phyloP scores from a whole-genome alignment of 2,329 filamentous ascomycete species.

The Geosmithia morbida region DNA sequence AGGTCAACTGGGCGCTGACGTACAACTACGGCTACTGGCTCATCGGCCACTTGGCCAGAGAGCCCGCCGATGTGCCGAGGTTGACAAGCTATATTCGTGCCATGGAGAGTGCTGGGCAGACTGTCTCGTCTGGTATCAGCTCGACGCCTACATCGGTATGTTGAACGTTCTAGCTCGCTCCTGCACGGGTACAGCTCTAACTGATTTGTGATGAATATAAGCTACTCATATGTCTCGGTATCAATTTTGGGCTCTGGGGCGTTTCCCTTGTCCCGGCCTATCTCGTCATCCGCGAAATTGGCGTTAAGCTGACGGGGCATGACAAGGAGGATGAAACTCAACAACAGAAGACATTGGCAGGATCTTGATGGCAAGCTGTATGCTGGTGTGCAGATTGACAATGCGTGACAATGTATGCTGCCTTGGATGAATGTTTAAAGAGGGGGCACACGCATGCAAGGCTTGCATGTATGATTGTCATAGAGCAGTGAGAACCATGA shows the following conservation, averaged over 20 bases:
- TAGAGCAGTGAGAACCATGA: too few species aligned
- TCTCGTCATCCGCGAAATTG: constrained; percentile 4
- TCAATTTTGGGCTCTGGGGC: constrained; percentile 7
- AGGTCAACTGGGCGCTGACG: constrained; percentile 6
- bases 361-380: background rate
- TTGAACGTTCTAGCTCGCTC: background rate
- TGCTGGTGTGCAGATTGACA: too few species aligned
- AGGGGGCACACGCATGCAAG: too few species aligned
- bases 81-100: constrained; percentile 7
- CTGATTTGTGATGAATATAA: background rate
- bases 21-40: constrained; percentile 5
- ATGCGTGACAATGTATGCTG: too few species aligned
- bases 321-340: background rate
- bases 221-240: constrained; percentile 4
- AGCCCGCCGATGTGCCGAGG: constrained; percentile 8
- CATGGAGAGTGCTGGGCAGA: constrained; percentile 10
- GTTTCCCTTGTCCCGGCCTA: constrained; percentile 5
- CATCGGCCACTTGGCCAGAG: constrained; percentile 7
- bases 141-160: background rate
- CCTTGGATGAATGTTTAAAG: too few species aligned
- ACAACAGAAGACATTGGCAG: background rate
- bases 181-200: background rate
- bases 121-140: constrained; percentile 9
- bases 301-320: background rate
- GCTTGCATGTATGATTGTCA: too few species aligned